Percentiles rank a stretch among this genome's conserved stretches.
phyloP scores from a whole-genome alignment of 371 early-diverging fungal genomes.

The Saksenaea oblongispora region DNA sequence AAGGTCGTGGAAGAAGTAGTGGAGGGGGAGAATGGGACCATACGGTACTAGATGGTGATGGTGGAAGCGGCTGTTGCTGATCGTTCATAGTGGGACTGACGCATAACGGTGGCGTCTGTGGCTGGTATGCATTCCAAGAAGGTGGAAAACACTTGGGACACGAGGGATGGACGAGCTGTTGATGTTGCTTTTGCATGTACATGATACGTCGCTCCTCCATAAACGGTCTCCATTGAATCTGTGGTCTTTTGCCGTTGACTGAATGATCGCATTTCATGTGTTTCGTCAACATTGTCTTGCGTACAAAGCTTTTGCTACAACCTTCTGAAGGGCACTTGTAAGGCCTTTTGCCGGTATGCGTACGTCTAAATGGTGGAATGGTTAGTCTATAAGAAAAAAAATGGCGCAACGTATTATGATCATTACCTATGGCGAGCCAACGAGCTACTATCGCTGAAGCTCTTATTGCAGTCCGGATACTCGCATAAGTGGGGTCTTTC shows the following conservation, averaged over 20 bases:
- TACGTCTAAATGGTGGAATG: conserved; percentile 44
- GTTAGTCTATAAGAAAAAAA: background rate
- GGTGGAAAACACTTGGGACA: conserved; percentile 10
- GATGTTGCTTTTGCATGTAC: conserved; percentile 34
- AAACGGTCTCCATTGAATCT: conserved; percentile 53
- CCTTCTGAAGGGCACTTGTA: conserved; percentile 63
- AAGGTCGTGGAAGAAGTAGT: conserved; percentile 9
- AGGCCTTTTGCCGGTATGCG: conserved; percentile 74
- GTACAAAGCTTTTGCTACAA: conserved; percentile 67
- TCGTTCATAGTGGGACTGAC: conserved; percentile 29
- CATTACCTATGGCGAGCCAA: conserved; percentile 45
- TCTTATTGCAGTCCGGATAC: conserved; percentile 56
- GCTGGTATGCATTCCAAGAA: conserved; percentile 9
- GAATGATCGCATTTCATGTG: conserved; percentile 56
- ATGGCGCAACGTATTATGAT: background rate
- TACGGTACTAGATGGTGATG: conserved; percentile 30
- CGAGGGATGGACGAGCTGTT: conserved; percentile 14
- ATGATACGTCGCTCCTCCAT: conserved; percentile 45
- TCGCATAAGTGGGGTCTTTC: conserved; percentile 78
- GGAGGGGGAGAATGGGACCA: conserved; percentile 18
- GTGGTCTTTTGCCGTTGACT: conserved; percentile 39
- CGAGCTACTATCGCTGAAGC: conserved; percentile 66
- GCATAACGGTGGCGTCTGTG: conserved; percentile 23
- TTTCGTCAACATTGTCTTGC: conserved; percentile 72
- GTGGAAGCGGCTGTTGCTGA: conserved; percentile 19